phyloP scores from a whole-genome alignment of 345 rosid species.

The Mercurialis annua region DNA sequence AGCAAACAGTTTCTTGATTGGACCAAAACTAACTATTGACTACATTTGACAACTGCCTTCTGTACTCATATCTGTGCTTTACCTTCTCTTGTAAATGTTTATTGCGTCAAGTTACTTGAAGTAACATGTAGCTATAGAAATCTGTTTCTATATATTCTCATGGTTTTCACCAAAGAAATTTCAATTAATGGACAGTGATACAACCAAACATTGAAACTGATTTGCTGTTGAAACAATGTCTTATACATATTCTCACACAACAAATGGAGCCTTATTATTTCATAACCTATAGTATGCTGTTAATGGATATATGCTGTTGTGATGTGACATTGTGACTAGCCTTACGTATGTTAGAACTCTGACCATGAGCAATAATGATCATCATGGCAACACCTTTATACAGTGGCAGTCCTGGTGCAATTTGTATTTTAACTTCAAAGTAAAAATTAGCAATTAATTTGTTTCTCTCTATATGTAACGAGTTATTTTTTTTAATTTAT shows the following conservation, averaged over 20 bases:
- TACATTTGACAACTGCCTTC: neutral
- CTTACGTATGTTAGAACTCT: neutral
- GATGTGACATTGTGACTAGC: neutral
- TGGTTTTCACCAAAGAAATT: neutral
- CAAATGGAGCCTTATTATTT: neutral
- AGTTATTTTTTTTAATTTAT: neutral
- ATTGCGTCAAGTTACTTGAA: neutral
- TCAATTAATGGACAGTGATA: neutral
- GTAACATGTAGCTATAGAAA: neutral
- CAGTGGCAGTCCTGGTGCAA: neutral
- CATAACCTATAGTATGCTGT: neutral
- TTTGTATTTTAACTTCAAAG: neutral
- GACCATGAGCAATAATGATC: neutral
- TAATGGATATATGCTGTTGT: neutral
- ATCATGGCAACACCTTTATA: neutral
- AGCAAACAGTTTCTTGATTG: neutral
- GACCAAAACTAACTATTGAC: neutral
- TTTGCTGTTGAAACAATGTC: neutral
- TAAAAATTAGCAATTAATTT: neutral
- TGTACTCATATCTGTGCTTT: neutral
- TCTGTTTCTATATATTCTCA: neutral
- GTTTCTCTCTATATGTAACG: neutral
- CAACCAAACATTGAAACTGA: neutral
- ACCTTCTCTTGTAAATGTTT: neutral
- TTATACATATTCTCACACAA: neutral